Conservation (phyloP, 2,329 filamentous ascomycete species). For the Boeremia exigua region DNA sequence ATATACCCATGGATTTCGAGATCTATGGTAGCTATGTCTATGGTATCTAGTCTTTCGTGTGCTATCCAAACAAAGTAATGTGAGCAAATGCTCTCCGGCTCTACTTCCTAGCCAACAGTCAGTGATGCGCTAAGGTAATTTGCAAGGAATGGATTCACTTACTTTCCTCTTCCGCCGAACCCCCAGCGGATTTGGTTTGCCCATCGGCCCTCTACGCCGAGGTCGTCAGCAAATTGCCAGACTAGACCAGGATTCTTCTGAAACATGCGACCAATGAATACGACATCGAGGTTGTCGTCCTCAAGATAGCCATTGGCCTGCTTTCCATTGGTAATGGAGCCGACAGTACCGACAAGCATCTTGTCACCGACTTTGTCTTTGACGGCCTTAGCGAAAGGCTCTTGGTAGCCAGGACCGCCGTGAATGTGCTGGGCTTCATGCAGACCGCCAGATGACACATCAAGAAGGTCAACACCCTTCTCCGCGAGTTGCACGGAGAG, state of each 20-base stretch:
- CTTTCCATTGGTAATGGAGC: conserved; percentile 72
- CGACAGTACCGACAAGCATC: conserved; percentile 76
- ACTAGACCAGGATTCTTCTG: conserved; percentile 83
- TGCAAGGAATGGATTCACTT: conserved; percentile 27
- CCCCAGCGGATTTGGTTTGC: conserved; percentile 74
- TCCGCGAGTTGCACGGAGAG: conserved; percentile 72
- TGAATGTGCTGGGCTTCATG: conserved; percentile 66
- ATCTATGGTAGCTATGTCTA: not conserved
- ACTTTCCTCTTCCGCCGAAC: conserved; percentile 57
- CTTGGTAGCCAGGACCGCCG: conserved; percentile 72
- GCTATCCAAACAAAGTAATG: conserved; percentile 29
- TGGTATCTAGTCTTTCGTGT: conserved; percentile 19
- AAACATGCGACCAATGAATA: conserved; percentile 76
- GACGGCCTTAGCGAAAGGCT: conserved; percentile 72
- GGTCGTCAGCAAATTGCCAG: conserved; percentile 72
- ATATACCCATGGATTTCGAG: not conserved
- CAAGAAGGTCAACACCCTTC: conserved; percentile 79
- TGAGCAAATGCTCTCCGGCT: conserved; percentile 33
- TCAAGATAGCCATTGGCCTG: conserved; percentile 59
- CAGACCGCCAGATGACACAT: conserved; percentile 80
- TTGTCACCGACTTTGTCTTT: conserved; percentile 75
- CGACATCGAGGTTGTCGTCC: conserved; percentile 65
- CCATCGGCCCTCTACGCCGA: conserved; percentile 74
- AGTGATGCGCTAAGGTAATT: conserved; percentile 2
- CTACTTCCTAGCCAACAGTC: conserved; percentile 21